Evolutionary conservation across 495 filamentous ascomycete species (phyloP).

Genomic region (Amphirosellinia nigrospora): DNA sequence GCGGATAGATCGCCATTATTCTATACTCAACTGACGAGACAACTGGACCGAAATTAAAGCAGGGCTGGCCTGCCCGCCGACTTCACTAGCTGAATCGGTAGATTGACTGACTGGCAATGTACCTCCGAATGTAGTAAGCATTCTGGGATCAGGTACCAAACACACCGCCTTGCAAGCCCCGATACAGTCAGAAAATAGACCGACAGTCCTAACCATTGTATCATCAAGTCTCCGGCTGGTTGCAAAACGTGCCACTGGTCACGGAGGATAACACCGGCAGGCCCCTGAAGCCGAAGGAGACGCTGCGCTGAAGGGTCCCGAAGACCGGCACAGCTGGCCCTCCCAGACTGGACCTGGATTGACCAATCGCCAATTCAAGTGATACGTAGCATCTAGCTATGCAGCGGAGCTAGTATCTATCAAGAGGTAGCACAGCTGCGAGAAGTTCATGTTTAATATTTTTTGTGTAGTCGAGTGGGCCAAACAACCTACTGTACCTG

Average conservation of each 20-base stretch:
- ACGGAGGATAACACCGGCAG: background rate
- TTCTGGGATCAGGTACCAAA: conserved; percentile 1
- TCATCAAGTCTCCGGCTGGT: background rate
- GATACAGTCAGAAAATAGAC: conserved; percentile 23
- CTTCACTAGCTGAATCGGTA: background rate
- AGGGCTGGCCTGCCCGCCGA: background rate
- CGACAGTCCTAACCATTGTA: conserved; percentile 1
- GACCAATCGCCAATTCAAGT: background rate
- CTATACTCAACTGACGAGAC: background rate
- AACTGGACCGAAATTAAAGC: background rate
- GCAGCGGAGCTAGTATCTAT: background rate
- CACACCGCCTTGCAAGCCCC: conserved; percentile 3
- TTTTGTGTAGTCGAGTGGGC: background rate
- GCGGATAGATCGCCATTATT: background rate
- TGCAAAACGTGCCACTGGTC: background rate
- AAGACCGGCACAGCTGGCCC: too few species aligned
- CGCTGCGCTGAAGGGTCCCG: too few species aligned
- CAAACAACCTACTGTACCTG: too few species aligned
- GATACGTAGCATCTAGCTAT: background rate
- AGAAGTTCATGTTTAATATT: background rate
- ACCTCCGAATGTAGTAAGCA: conserved; percentile 22
- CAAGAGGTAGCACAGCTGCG: background rate
- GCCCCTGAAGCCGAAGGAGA: background rate
- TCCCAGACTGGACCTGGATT: too few species aligned
- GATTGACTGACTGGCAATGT: background rate